phyloP scores from a whole-genome alignment of 495 filamentous ascomycete species.

The Tuber borchii region DNA sequence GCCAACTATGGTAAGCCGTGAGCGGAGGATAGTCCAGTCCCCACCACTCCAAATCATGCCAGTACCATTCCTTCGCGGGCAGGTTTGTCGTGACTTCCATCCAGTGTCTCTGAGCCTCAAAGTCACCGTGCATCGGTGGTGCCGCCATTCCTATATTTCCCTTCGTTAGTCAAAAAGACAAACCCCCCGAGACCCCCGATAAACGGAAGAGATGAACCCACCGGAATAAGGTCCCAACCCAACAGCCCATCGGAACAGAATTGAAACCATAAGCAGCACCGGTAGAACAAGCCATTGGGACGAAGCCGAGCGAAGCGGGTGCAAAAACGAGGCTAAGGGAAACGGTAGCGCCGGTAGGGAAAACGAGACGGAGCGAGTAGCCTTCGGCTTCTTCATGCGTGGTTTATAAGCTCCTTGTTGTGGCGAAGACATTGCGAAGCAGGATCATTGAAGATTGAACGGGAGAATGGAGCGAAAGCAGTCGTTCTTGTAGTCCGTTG shows the following conservation, averaged over 20 bases:
- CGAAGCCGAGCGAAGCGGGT: slow-evolving; percentile 72
- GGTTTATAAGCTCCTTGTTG: slow-evolving; percentile 47
- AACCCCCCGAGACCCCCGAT: background rate
- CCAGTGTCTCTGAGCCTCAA: slow-evolving; percentile 96
- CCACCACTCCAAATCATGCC: slow-evolving; percentile 94
- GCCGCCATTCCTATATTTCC: slow-evolving; percentile 32
- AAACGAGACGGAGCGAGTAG: slow-evolving; percentile 46
- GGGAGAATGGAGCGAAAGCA: background rate
- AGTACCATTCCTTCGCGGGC: slow-evolving; percentile 92
- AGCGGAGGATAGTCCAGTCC: slow-evolving; percentile 94
- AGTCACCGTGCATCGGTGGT: slow-evolving; percentile 92
- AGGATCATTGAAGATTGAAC: slow-evolving; percentile 13
- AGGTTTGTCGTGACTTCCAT: slow-evolving; percentile 91
- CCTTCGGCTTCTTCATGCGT: slow-evolving; percentile 52
- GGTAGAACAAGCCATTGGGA: slow-evolving; percentile 93
- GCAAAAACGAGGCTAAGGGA: slow-evolving; percentile 82
- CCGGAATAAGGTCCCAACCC: slow-evolving; percentile 93
- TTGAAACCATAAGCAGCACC: slow-evolving; percentile 77
- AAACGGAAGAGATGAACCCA: slow-evolving; percentile 42
- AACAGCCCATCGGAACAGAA: slow-evolving; percentile 86
- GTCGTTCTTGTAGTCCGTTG: background rate
- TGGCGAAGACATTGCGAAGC: slow-evolving; percentile 40
- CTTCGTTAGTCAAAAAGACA: background rate
- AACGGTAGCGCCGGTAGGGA: slow-evolving; percentile 57
- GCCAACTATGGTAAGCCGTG: slow-evolving; percentile 96